A percentile compares a stretch with the other conserved stretches of the same genome.
Conservation (phyloP, 306 rosid genomes). For the Mimosa bimucronata region DNA sequence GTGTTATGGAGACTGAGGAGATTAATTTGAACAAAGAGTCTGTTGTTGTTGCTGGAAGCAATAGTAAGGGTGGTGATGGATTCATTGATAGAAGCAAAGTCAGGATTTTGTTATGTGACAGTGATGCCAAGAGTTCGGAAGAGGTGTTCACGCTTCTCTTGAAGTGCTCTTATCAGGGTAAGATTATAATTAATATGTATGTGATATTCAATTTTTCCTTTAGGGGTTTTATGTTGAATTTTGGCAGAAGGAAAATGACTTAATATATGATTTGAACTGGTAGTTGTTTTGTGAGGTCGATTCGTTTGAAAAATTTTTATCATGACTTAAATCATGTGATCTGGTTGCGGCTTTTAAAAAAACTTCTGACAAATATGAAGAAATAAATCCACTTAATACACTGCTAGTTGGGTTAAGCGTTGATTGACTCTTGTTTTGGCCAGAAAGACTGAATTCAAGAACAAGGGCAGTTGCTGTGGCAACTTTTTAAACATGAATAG, state of each 20-base stretch:
- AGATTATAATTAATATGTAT: neutral
- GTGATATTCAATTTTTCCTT: neutral
- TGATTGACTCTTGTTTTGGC: neutral
- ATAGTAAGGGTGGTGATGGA: conserved; percentile 60
- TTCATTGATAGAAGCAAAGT: conserved; percentile 94
- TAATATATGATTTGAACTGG: neutral
- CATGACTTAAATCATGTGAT: neutral
- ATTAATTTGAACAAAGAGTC: conserved; percentile 62
- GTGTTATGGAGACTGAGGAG: conserved; percentile 58
- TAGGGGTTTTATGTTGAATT: neutral
- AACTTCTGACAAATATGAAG: neutral
- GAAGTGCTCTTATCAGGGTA: conserved; percentile 92
- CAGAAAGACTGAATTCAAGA: conserved; percentile 3
- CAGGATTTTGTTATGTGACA: conserved; percentile 91
- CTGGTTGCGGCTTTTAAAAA: neutral
- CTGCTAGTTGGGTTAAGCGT: neutral
- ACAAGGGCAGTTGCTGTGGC: neutral
- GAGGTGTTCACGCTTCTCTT: conserved; percentile 83
- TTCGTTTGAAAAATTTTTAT: neutral
- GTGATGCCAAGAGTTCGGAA: conserved; percentile 71
- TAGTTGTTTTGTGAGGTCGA: neutral
- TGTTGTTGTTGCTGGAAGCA: conserved; percentile 45
- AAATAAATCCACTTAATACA: neutral
- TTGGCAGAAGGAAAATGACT: neutral
- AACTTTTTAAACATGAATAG: neutral